Base-by-base conservation (phyloP, 768 basidiomycete species). In the Lactifluus subvellereus region DNA sequence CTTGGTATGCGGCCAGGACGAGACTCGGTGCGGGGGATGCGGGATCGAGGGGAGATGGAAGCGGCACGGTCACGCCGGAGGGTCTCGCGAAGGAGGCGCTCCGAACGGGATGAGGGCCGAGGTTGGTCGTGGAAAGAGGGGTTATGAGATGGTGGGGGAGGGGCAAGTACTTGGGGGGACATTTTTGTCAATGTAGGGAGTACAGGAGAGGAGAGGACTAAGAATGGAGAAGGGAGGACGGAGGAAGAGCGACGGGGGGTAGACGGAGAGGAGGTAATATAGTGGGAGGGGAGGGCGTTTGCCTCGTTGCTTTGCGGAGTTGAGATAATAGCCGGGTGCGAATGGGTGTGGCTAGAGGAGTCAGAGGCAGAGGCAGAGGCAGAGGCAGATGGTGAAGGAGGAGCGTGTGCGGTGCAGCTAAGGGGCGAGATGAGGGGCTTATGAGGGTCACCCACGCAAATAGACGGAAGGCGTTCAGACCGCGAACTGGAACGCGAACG, bases 41-140 rank as follows among this genome's bases (percentile, higher is more conserved):
- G 69, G 57, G 47, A 70, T 60, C 33, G 70, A 40, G 61, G 71
- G 64, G 43, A 69, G 45, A 67, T 64, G 55, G 62, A 50, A 66
- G 74, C 71, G 62, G 77, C 71, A 72, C 74, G 77, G 45, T 68
- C 84, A 52, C 80, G 76, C 33, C 75, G 72, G 57, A 86, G 78
- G 10, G 84, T 79, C 65, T 84, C 79, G 55, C 84, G 76, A 54
- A 86, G 76, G 51, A 86, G 78, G 10, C 78, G 77, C 68, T 85
- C 81, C 4, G 82, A 83, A 59, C 82, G 77, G 40, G 80, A 80
- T 0, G 82, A 74, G 0, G 82, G 77, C 54, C 79, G 77, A 18
- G 71, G 66, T 20, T 58, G 61, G 45, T 59, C 56, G 7, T 52
- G 60, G 64, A 68, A 38, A 60, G 68, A 62, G 52, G 67, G 54